Conservation (phyloP, 352 stramenopile genomes). For the Pythium chondricola region DNA sequence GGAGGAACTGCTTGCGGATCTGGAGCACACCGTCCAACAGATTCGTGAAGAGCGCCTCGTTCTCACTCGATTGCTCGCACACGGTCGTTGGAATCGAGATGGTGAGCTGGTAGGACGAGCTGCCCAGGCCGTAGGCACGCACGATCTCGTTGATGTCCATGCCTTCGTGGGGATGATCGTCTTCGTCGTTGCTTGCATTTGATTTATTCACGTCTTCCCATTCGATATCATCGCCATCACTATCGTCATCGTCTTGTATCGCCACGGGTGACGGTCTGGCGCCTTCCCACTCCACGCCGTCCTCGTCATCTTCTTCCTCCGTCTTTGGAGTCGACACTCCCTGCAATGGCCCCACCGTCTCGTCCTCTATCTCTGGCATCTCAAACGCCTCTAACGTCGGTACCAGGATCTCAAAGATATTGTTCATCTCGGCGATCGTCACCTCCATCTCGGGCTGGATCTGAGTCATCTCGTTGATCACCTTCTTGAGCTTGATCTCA, state of each 20-base stretch:
- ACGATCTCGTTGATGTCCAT: slow-evolving; percentile 83
- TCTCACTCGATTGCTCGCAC: slow-evolving; percentile 57
- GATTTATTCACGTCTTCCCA: slow-evolving; percentile 11
- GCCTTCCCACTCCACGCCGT: slow-evolving; percentile 27
- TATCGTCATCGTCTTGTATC: slow-evolving; percentile 8
- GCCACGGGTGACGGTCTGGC: background rate
- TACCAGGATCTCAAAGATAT: slow-evolving; percentile 69
- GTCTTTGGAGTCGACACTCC: background rate
- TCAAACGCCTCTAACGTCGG: slow-evolving; percentile 66
- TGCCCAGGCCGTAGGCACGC: slow-evolving; percentile 65
- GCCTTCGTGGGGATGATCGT: slow-evolving; percentile 11
- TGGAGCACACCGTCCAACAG: slow-evolving; percentile 46
- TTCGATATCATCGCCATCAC: slow-evolving; percentile 10
- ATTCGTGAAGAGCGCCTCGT: slow-evolving; percentile 52
- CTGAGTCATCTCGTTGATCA: slow-evolving; percentile 36
- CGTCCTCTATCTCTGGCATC: background rate
- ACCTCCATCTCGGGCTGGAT: slow-evolving; percentile 59
- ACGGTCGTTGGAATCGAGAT: slow-evolving; percentile 54
- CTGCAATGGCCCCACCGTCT: background rate
- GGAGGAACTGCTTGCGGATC: slow-evolving; percentile 70
- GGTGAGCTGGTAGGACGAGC: slow-evolving; percentile 66
- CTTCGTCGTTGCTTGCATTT: slow-evolving; percentile 1
- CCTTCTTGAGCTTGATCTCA: slow-evolving; percentile 12
- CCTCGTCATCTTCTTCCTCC: slow-evolving; percentile 11
- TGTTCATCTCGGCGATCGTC: slow-evolving; percentile 61